Percentiles rank a stretch among this genome's conserved stretches.
Conservation (phyloP, 768 basidiomycete genomes). For the Kwoniella pini region DNA sequence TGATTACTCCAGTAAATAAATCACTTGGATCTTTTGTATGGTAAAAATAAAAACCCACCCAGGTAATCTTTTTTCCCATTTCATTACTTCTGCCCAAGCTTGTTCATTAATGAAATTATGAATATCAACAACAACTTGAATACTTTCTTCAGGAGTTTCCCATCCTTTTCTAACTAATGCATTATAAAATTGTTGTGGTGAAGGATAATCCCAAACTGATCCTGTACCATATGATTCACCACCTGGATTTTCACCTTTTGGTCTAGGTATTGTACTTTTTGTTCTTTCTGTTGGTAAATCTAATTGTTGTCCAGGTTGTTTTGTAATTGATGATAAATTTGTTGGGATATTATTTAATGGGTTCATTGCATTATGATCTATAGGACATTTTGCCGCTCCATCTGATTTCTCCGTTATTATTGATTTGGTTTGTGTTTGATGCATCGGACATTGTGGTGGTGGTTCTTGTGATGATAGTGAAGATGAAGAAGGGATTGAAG, state of each 20-base stretch:
- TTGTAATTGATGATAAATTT: constrained; percentile 56
- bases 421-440: constrained; percentile 10
- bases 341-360: constrained; percentile 82
- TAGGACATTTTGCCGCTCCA: constrained; percentile 54
- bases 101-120: constrained; percentile 97
- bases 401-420: constrained; percentile 4
- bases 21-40: background rate
- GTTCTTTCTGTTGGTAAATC: constrained; percentile 73
- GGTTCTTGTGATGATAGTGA: constrained; percentile 23
- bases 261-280: constrained; percentile 81
- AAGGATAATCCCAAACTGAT: constrained; percentile 84
- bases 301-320: constrained; percentile 66
- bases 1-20: too few relatives aligned
- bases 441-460: constrained; percentile 43
- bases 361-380: constrained; percentile 60
- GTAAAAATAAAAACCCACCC: constrained; percentile 58
- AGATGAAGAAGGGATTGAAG: constrained; percentile 30
- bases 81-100: constrained; percentile 91
- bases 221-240: constrained; percentile 31
- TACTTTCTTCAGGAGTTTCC: constrained; percentile 88
- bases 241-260: constrained; percentile 40
- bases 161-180: constrained; percentile 93
- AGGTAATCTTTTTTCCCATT: constrained; percentile 77
- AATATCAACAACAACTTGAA: constrained; percentile 96
- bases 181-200: constrained; percentile 97